These are phyloP conservation scores for Rosa rugosa DNA, from an alignment of 306 rosid genomes.

Conservation along the genomic window DNA sequence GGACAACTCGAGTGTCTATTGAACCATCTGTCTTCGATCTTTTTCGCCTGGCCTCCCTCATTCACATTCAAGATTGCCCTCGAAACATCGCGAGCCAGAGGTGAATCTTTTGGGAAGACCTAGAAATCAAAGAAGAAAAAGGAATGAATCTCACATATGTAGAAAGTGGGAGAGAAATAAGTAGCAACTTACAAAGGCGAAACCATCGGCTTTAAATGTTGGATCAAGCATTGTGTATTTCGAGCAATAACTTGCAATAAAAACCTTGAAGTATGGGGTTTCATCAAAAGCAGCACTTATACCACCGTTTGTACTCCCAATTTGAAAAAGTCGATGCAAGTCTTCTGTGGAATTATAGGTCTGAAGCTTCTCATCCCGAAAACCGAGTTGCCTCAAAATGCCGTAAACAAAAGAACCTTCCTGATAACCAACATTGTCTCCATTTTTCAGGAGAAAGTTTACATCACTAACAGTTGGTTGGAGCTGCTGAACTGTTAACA, in stretches of 20 bases:
- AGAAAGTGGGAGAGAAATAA: not conserved
- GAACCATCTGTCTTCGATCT: constrained; percentile 3
- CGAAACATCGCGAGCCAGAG: constrained; percentile 4
- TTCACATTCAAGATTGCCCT: constrained; percentile 3
- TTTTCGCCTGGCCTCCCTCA: not conserved
- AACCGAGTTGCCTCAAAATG: not conserved
- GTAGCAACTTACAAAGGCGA: not conserved
- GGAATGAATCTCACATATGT: not conserved
- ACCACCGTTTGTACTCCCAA: not conserved
- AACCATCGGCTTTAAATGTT: not conserved
- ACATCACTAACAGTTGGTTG: constrained; percentile 5
- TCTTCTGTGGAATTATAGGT: not conserved
- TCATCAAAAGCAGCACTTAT: constrained; percentile 3
- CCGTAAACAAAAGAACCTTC: not conserved
- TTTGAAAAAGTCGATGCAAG: not conserved
- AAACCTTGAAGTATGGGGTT: not conserved
- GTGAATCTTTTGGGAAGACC: not conserved
- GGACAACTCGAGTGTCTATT: not conserved
- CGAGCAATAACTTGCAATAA: not conserved
- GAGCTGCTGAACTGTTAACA: not conserved
- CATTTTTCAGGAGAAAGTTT: not conserved
- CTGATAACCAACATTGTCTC: not conserved
- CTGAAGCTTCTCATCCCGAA: not conserved
- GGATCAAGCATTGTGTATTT: constrained; percentile 1
- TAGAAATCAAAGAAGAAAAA: not conserved